Conservation (phyloP, 2,329 filamentous ascomycete species). For the Sporothrix globosa region DNA sequence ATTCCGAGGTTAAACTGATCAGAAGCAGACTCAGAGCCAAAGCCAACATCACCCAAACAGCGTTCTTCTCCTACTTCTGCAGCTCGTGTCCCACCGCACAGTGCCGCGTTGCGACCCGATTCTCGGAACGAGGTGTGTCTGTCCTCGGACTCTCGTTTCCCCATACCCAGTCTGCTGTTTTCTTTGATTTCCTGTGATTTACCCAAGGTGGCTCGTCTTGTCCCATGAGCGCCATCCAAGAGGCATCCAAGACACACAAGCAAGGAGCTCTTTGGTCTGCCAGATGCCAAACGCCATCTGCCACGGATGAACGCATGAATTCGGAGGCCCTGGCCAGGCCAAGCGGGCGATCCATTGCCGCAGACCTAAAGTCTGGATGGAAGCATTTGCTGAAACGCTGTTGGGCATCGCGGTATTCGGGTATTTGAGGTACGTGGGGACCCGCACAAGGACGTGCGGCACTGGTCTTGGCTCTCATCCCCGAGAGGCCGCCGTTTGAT, state of each 20-base stretch:
- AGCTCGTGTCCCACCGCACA: constrained; percentile 14
- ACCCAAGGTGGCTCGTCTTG: background rate
- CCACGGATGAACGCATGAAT: constrained; percentile 26
- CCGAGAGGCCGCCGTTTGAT: constrained; percentile 24
- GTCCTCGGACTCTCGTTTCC: background rate
- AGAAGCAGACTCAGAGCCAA: constrained; percentile 21
- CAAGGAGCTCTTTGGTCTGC: background rate
- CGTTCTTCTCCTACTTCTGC: background rate
- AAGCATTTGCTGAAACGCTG: constrained; percentile 23
- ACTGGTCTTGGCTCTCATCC: background rate
- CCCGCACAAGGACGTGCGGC: background rate
- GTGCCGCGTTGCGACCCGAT: constrained; percentile 18
- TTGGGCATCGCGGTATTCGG: background rate
- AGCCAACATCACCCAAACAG: constrained; percentile 19
- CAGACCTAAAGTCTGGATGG: constrained; percentile 19
- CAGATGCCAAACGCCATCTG: constrained; percentile 22
- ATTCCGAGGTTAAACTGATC: constrained; percentile 31
- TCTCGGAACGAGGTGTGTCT: constrained; percentile 17
- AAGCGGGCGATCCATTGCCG: constrained; percentile 22
- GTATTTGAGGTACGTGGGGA: background rate
- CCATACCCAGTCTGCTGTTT: too few species aligned
- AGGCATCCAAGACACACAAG: background rate
- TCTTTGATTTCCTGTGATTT: background rate
- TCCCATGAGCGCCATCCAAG: background rate
- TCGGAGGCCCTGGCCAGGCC: background rate